Conservation (phyloP, 1,139 yeast species). For the Blastobotrys raffinosifermentans region DNA sequence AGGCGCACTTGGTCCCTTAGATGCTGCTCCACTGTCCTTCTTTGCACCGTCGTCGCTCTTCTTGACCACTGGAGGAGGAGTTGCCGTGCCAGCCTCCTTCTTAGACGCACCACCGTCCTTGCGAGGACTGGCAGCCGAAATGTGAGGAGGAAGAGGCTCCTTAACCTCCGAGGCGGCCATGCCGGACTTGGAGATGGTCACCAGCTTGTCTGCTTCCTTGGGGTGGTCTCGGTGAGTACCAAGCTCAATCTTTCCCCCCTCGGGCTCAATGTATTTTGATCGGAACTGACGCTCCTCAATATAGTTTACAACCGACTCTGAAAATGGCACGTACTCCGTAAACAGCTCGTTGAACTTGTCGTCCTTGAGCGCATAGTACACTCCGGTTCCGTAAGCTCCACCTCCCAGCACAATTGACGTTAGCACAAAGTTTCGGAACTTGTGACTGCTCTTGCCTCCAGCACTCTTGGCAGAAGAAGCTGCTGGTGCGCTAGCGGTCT, state of each 20-base stretch:
- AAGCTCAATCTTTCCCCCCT: no score
- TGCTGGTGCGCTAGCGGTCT: background rate
- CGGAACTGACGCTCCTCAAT: conserved; percentile 43
- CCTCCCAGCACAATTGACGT: conserved; percentile 24
- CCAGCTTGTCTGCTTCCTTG: conserved; percentile 23
- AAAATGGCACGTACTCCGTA: conserved; percentile 56
- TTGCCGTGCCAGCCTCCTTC: conserved; percentile 5
- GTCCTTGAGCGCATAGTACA: conserved; percentile 33
- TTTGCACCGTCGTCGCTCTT: conserved; percentile 6
- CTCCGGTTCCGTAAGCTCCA: conserved; percentile 34
- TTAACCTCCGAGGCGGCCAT: conserved; percentile 21
- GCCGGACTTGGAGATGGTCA: conserved; percentile 41
- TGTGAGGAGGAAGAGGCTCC: conserved; percentile 2
- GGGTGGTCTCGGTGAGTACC: conserved; percentile 17
- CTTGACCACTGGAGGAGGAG: conserved; percentile 13
- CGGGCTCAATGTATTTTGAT: conserved; percentile 25
- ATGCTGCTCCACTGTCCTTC: conserved; percentile 13
- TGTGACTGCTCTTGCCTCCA: conserved; percentile 21
- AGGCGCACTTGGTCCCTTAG: conserved; percentile 15
- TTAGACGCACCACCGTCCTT: background rate
- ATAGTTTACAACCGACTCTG: conserved; percentile 45
- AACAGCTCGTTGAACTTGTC: conserved; percentile 41
- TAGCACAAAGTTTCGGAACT: conserved; percentile 30
- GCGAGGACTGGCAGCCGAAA: conserved; percentile 5
- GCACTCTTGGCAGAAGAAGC: background rate